Percentiles rank a stretch among this genome's conserved stretches.
Evolutionary conservation across 176 grass and related monocot species (phyloP).

Genomic region (Rhipidocladum racemiflorum): DNA sequence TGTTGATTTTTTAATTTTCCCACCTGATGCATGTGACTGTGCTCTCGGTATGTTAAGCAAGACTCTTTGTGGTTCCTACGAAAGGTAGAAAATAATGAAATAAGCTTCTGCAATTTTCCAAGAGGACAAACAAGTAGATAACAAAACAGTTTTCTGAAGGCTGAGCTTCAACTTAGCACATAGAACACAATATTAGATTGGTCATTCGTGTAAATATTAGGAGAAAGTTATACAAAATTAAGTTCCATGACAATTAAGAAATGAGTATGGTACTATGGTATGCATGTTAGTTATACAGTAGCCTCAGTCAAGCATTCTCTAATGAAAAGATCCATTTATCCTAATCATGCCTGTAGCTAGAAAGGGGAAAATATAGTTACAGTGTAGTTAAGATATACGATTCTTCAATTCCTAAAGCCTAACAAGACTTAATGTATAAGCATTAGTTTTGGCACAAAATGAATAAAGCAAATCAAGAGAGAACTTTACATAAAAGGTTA

Average conservation of each 20-base stretch:
- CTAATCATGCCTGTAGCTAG: neutral
- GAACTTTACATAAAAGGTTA: neutral
- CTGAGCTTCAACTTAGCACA: neutral
- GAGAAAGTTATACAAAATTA: neutral
- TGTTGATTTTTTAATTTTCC: constrained; percentile 84
- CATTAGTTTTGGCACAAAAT: neutral
- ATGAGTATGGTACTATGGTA: neutral
- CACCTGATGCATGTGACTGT: constrained; percentile 56
- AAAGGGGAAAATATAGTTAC: neutral
- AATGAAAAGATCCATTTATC: neutral
- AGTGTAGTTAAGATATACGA: neutral
- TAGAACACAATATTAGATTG: neutral
- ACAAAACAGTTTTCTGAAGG: constrained; percentile 20
- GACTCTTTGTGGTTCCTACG: constrained; percentile 55
- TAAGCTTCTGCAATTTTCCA: constrained; percentile 20
- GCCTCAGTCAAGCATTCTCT: neutral
- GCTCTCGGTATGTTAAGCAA: constrained; percentile 26
- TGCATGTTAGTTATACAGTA: constrained; percentile 21
- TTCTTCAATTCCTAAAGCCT: neutral
- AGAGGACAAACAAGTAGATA: constrained; percentile 2
- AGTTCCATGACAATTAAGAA: neutral
- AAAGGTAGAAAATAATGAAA: constrained; percentile 26
- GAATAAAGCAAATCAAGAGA: constrained; percentile 3
- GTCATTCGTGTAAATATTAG: too few species aligned
- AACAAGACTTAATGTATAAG: neutral